These are phyloP conservation scores for Rhizoclosmatium globosum DNA, from an alignment of 192 early-diverging fungal genomes.

Conservation along the genomic window DNA sequence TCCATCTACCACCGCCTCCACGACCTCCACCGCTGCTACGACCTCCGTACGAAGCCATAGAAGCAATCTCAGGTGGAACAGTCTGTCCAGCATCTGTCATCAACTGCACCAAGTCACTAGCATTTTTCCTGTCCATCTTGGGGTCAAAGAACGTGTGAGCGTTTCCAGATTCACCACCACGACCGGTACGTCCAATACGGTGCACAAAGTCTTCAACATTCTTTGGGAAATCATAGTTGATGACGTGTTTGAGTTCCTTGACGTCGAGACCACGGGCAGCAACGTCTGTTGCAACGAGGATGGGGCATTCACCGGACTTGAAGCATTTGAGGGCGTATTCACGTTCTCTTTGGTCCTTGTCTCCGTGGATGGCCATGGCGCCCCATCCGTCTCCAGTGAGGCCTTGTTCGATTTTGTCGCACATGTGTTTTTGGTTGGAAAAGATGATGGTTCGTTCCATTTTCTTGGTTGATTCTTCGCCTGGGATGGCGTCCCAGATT, in stretches of 20 bases:
- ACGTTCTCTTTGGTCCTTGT: constrained; percentile 85
- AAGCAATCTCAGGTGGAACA: constrained; percentile 75
- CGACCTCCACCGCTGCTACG: constrained; percentile 60
- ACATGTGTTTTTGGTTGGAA: constrained; percentile 56
- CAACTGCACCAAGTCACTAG: constrained; percentile 80
- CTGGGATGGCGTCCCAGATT: constrained; percentile 52
- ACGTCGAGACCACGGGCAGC: constrained; percentile 86
- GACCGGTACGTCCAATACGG: constrained; percentile 58
- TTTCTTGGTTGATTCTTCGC: constrained; percentile 44
- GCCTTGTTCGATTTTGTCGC: constrained; percentile 74
- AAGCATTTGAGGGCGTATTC: constrained; percentile 80
- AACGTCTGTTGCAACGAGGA: constrained; percentile 93
- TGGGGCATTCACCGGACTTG: constrained; percentile 79
- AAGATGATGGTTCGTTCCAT: constrained; percentile 58
- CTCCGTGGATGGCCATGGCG: constrained; percentile 86
- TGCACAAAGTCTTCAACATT: constrained; percentile 96
- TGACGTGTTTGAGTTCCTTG: constrained; percentile 62
- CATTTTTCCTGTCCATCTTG: constrained; percentile 54
- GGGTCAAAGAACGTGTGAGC: constrained; percentile 56
- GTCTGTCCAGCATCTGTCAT: constrained; percentile 92
- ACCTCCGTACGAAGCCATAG: constrained; percentile 59
- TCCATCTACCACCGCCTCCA: constrained; percentile 40
- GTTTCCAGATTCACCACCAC: constrained; percentile 51
- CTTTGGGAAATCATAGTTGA: constrained; percentile 90
- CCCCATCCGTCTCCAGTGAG: constrained; percentile 69